Base-by-base conservation (phyloP, 371 early-diverging fungal genomes). In the Syncephalastrum racemosum region DNA sequence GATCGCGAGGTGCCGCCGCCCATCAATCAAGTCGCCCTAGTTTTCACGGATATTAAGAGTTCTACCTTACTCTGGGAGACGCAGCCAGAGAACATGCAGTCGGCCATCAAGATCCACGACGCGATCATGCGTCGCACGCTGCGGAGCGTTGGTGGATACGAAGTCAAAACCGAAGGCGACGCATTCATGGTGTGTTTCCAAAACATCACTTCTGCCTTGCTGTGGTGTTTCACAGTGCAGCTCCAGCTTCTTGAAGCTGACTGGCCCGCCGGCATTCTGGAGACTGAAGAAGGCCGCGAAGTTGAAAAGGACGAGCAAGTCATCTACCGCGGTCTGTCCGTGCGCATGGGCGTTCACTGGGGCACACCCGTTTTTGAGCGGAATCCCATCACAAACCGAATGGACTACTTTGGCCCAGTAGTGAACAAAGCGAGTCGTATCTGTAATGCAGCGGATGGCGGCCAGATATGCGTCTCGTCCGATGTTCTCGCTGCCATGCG, bases 161-260 rank as follows among this genome's bases (percentile, higher is more conserved):
- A 97, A 67, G 97, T 97, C 43, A 96, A 96, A 67, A 96, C 95
- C 8, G 97, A 97, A 79, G 97, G 97, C 36, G 97, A 97, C 67
- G 95, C 95, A 0, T 92, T 96, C 66, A 95, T 95, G 92, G 94
- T 94, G 15, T 90, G 90, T 50, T 97, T 97, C 73, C 88, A 91
- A 19, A 89, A 91, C 50, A 88, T 93, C 12, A 81, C 90, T 0
- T 81, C 88, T 23, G 97, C 97, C 4, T 71, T 95, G 54, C 75
- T 93, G 18, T 97, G 94, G 92, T 94, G 95, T 61, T 75, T 96
- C 54, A 87, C 87, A 2, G 95, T 93, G 0, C 97, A 97, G 61
- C 66, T 88, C 39, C 88, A 90, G 39, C 73, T 97, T 19, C 68
- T 96, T 14, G 79, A 82, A 46, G 89, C 87, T 3, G 94, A 96